Conservation (phyloP, 2,329 filamentous ascomycete species). For the Dothistroma septosporum region DNA sequence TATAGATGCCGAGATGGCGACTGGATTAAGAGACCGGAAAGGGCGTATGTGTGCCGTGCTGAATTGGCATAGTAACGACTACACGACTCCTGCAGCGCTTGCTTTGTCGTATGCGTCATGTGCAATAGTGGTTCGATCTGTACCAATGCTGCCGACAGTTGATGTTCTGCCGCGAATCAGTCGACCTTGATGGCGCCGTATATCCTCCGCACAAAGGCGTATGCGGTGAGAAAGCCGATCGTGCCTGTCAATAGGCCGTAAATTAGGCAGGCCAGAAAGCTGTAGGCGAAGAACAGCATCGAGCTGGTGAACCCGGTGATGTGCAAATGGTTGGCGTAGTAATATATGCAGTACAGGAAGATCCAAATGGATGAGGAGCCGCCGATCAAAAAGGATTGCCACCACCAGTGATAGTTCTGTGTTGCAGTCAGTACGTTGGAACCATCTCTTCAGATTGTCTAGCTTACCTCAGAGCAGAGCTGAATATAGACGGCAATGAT, state of each 20-base stretch:
- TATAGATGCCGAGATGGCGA: neutral
- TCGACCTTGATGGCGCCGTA: slow-evolving; percentile 53
- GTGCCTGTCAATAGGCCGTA: slow-evolving; percentile 80
- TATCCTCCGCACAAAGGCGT: slow-evolving; percentile 77
- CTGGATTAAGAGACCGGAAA: neutral
- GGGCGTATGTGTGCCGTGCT: neutral
- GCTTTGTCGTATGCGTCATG: slow-evolving; percentile 3
- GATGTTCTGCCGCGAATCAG: slow-evolving; percentile 19
- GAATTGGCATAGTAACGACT: neutral
- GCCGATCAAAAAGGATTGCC: slow-evolving; percentile 79
- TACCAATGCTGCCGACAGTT: too few relatives aligned
- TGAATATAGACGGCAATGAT: slow-evolving; percentile 79
- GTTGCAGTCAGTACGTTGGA: slow-evolving; percentile 13
- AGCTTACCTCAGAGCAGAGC: slow-evolving; percentile 67
- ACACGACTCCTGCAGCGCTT: slow-evolving; percentile 6
- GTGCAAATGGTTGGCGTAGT: slow-evolving; percentile 74
- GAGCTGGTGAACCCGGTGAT: slow-evolving; percentile 75
- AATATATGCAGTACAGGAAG: slow-evolving; percentile 78
- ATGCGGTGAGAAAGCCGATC: slow-evolving; percentile 77
- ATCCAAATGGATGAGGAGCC: slow-evolving; percentile 75
- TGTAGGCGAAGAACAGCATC: slow-evolving; percentile 81
- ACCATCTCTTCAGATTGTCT: neutral
- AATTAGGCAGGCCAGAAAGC: slow-evolving; percentile 72
- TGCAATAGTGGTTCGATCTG: neutral
- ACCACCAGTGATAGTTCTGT: slow-evolving; percentile 85